Percentiles rank a stretch among this genome's conserved stretches.
These are phyloP conservation scores for Pholiota adiposa DNA, from an alignment of 1,284 basidiomycete species.

Conservation along the genomic window DNA sequence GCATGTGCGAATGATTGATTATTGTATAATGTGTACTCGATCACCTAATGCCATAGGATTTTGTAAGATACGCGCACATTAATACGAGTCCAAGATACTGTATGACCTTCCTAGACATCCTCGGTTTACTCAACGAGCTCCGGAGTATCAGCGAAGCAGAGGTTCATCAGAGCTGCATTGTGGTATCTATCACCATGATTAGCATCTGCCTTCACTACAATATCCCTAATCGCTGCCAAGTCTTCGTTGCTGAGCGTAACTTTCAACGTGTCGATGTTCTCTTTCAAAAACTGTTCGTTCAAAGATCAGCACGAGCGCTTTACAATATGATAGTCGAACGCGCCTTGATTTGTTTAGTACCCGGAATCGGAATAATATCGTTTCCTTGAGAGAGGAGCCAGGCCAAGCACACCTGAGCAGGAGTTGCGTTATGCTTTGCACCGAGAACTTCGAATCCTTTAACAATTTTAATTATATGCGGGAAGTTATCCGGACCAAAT, in stretches of 20 bases:
- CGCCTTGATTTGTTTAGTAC: conserved; percentile 45
- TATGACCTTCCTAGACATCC: too few relatives aligned
- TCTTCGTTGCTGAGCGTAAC: neutral
- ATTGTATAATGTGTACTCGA: too few relatives aligned
- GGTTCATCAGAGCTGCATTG: neutral
- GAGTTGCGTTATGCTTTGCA: conserved; percentile 45
- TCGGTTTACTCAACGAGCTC: neutral
- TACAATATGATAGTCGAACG: neutral
- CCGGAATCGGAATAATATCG: conserved; percentile 57
- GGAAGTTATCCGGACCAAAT: conserved; percentile 44
- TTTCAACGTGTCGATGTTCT: neutral
- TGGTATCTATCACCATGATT: neutral
- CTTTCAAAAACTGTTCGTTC: neutral
- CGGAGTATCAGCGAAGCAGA: conserved; percentile 5
- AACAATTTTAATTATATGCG: conserved; percentile 54
- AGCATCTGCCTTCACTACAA: neutral
- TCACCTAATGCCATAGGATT: too few relatives aligned
- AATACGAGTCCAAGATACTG: too few relatives aligned
- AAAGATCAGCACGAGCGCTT: neutral
- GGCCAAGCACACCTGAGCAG: conserved; percentile 59
- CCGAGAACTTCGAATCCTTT: conserved; percentile 49
- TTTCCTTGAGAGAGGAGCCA: conserved; percentile 59
- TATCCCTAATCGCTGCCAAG: neutral
- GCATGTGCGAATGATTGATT: too few relatives aligned
- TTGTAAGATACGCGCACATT: too few relatives aligned